These are phyloP conservation scores for Neurospora sp. DNA, from an alignment of 2,329 filamentous ascomycete species.

Conservation along the genomic window DNA sequence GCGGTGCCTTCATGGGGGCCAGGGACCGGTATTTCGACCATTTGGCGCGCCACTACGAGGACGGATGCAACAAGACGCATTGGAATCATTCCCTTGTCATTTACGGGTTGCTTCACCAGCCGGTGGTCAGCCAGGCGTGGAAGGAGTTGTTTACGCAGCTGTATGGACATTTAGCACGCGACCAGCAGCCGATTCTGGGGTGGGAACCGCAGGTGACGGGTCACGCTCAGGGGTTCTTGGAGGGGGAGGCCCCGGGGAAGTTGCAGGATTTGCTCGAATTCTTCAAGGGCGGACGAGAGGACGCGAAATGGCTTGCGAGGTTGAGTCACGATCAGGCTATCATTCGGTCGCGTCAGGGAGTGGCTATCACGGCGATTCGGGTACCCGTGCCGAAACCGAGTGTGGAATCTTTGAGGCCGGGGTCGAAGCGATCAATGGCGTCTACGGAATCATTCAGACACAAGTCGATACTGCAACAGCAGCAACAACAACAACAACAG, in stretches of 20 bases:
- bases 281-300: constrained; percentile 47
- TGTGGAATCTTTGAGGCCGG: constrained; percentile 15
- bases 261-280: constrained; percentile 57
- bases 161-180: constrained; percentile 32
- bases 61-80: constrained; percentile 50
- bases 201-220: constrained; percentile 51
- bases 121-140: constrained; percentile 52
- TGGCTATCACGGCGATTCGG: constrained; percentile 4
- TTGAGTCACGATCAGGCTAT: constrained; percentile 47
- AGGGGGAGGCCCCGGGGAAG: constrained; percentile 53
- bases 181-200: constrained; percentile 46
- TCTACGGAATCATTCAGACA: constrained; percentile 4
- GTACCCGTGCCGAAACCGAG: constrained; percentile 8
- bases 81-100: constrained; percentile 63
- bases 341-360: constrained; percentile 11
- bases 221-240: constrained; percentile 46
- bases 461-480: constrained; percentile 2
- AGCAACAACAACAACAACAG: not conserved
- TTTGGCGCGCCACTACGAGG: constrained; percentile 58
- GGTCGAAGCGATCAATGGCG: constrained; percentile 4
- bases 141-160: constrained; percentile 41
- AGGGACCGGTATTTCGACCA: constrained; percentile 60
- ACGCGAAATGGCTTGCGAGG: constrained; percentile 46
- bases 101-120: constrained; percentile 57
- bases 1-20: constrained; percentile 51